Evolutionary conservation across 306 rosid species (phyloP).

Genomic region (Heteromeles arbutifolia): DNA sequence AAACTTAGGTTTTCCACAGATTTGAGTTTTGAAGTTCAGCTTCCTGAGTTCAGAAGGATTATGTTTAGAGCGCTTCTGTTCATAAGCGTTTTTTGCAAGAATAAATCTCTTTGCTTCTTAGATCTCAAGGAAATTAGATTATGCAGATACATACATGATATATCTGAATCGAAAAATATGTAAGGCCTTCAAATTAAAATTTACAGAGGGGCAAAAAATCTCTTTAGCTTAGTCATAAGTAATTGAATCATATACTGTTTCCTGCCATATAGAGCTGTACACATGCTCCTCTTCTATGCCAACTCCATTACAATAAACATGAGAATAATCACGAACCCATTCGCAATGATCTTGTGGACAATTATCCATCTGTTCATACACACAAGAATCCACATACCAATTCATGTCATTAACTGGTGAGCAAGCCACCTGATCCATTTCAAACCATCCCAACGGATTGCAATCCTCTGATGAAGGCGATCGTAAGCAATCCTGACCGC

Average conservation of each 20-base stretch:
- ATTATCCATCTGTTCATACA: constrained; percentile 11
- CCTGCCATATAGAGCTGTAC: constrained; percentile 11
- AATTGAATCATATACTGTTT: constrained; percentile 16
- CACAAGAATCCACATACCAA: constrained; percentile 25
- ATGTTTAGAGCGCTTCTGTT: background rate
- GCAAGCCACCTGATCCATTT: constrained; percentile 24
- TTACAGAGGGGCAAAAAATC: background rate
- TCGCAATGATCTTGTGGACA: background rate
- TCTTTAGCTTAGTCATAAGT: constrained; percentile 1
- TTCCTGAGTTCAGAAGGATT: background rate
- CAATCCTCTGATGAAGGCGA: constrained; percentile 9
- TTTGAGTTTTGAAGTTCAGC: background rate
- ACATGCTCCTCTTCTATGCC: constrained; percentile 14
- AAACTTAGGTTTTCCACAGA: background rate
- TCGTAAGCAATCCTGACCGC: constrained; percentile 25
- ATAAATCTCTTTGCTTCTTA: background rate
- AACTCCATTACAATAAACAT: constrained; percentile 11
- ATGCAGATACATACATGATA: background rate
- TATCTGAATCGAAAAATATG: background rate
- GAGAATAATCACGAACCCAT: constrained; percentile 13
- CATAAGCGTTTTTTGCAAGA: background rate
- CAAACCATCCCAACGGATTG: constrained; percentile 21
- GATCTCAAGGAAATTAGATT: background rate
- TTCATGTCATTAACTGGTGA: constrained; percentile 24
- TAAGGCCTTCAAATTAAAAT: background rate